A percentile compares a stretch with the other conserved stretches of the same genome.
Conservation (phyloP, 257 asterid genomes). For the Ilex aquifolium region DNA sequence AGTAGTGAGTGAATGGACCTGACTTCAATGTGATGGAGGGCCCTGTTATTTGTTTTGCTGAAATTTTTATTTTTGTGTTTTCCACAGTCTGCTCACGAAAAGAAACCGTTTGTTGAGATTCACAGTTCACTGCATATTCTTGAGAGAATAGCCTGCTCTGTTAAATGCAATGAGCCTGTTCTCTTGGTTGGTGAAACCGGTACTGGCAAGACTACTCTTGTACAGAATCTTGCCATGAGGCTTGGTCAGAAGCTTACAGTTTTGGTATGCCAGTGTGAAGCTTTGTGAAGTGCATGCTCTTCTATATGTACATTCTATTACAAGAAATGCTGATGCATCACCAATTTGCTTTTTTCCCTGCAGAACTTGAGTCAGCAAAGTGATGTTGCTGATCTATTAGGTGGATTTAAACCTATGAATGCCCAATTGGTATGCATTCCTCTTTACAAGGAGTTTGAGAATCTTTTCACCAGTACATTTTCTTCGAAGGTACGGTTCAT, state of each 20-base stretch:
- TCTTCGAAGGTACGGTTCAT: constrained; percentile 49
- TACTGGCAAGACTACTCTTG: constrained; percentile 97
- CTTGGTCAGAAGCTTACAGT: constrained; percentile 84
- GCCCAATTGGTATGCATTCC: constrained; percentile 69
- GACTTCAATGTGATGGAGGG: neutral
- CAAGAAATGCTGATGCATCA: neutral
- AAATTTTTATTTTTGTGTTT: constrained; percentile 2
- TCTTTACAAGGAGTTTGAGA: constrained; percentile 71
- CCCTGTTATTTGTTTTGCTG: constrained; percentile 2
- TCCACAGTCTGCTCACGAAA: constrained; percentile 39
- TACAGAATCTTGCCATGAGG: constrained; percentile 69
- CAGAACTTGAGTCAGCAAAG: constrained; percentile 99
- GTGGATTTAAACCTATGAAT: constrained; percentile 88
- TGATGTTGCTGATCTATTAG: constrained; percentile 81
- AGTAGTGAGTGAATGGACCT: constrained; percentile 35
- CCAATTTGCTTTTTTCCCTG: constrained; percentile 19
- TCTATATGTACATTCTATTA: neutral
- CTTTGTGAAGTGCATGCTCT: neutral
- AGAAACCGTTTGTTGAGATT: constrained; percentile 73
- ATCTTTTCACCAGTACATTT: constrained; percentile 54
- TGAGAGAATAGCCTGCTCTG: constrained; percentile 89
- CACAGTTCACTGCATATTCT: constrained; percentile 72
- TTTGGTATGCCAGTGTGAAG: constrained; percentile 52
- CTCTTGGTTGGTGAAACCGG: constrained; percentile 99
- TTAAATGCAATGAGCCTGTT: constrained; percentile 78